These are phyloP conservation scores for Suhomyces faveliae DNA, from an alignment of 805 yeast genomes.

Conservation along the genomic window DNA sequence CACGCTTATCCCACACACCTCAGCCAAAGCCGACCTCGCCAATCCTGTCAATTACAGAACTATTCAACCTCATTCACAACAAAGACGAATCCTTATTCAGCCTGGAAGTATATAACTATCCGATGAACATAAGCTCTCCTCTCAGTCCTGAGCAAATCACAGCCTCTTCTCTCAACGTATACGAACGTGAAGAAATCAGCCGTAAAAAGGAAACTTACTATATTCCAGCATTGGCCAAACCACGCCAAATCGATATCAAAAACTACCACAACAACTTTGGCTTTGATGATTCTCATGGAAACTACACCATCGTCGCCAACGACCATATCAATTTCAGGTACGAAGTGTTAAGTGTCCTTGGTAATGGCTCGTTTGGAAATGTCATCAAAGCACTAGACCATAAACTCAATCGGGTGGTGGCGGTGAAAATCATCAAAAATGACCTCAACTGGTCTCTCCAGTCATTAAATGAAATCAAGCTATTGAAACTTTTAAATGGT, in stretches of 20 bases:
- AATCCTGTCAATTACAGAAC: slow-evolving; percentile 9
- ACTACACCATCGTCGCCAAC: slow-evolving; percentile 51
- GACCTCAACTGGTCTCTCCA: slow-evolving; percentile 73
- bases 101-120: neutral
- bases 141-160: neutral
- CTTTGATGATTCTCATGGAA: slow-evolving; percentile 68
- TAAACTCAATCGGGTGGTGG: slow-evolving; percentile 53
- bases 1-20: neutral
- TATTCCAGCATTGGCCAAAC: slow-evolving; percentile 35
- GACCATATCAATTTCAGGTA: slow-evolving; percentile 80
- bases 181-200: slow-evolving; percentile 61
- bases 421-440: slow-evolving; percentile 74
- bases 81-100: slow-evolving; percentile 29
- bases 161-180: slow-evolving; percentile 39
- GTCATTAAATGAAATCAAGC: slow-evolving; percentile 72
- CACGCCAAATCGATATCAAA: slow-evolving; percentile 32
- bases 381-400: slow-evolving; percentile 72
- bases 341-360: slow-evolving; percentile 57
- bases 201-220: slow-evolving; percentile 51
- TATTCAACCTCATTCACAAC: slow-evolving; percentile 21
- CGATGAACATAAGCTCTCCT: slow-evolving; percentile 1
- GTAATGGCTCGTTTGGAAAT: slow-evolving; percentile 81
- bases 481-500: slow-evolving; percentile 49
- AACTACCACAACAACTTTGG: slow-evolving; percentile 55
- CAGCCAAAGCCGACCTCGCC: neutral